These are phyloP conservation scores for Jaltomata sinuosa DNA, from an alignment of 257 asterid genomes.

Conservation along the genomic window DNA sequence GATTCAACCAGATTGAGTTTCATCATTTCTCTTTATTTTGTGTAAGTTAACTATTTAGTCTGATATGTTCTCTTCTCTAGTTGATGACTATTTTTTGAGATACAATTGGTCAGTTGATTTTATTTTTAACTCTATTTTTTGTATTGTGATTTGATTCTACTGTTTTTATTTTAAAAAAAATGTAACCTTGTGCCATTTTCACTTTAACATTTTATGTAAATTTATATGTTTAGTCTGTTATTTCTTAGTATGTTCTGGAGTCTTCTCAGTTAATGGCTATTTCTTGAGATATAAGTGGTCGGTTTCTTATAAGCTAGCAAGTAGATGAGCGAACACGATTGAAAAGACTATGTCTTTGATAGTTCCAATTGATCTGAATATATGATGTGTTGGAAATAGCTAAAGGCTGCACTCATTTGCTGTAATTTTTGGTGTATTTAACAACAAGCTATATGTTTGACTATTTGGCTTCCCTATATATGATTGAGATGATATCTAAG, in stretches of 20 bases:
- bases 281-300: slow-evolving; percentile 13
- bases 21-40: too few relatives aligned
- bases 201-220: too few relatives aligned
- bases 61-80: too few relatives aligned
- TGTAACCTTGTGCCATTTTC: too few relatives aligned
- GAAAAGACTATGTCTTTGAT: background rate
- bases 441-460: too few relatives aligned
- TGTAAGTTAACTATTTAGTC: too few relatives aligned
- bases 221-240: slow-evolving; percentile 9
- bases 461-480: too few relatives aligned
- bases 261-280: slow-evolving; percentile 42
- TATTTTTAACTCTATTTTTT: background rate
- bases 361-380: background rate
- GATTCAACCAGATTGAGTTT: too few relatives aligned
- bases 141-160: background rate
- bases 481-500: too few relatives aligned
- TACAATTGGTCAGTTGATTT: slow-evolving; percentile 34
- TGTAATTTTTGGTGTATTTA: too few relatives aligned
- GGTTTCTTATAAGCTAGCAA: background rate
- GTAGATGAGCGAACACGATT: background rate
- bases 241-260: slow-evolving; percentile 46
- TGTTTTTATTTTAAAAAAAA: background rate
- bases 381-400: background rate
- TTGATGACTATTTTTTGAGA: slow-evolving; percentile 30
- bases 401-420: too few relatives aligned